A percentile compares a stretch with the other conserved stretches of the same genome.
Conservation (phyloP, 768 basidiomycete species). For the Trametes maxima region DNA sequence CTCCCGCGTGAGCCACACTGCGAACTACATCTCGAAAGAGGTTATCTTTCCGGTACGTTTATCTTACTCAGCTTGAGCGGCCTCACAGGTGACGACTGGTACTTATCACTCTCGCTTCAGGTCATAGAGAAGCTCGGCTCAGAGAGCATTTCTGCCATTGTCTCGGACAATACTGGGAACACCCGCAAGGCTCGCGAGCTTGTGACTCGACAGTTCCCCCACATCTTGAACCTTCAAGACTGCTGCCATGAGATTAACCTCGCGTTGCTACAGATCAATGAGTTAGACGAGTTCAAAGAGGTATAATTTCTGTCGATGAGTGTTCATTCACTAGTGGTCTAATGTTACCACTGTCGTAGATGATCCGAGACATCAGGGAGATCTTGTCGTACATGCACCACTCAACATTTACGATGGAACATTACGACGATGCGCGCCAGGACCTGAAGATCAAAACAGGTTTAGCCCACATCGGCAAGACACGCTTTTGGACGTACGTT, state of each 20-base stretch:
- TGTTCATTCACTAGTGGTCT: not conserved
- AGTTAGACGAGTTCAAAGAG: not conserved
- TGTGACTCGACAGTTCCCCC: not conserved
- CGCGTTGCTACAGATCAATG: slow-evolving; percentile 1
- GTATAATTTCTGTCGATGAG: not conserved
- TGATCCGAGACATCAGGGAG: not conserved
- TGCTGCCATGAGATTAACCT: slow-evolving; percentile 10
- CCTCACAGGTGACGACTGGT: not conserved
- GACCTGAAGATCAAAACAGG: not conserved
- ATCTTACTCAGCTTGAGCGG: not conserved
- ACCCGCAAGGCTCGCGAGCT: not conserved
- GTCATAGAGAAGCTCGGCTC: not conserved
- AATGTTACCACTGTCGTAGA: not conserved
- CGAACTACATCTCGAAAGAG: not conserved
- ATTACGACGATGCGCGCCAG: not conserved
- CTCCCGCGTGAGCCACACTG: slow-evolving; percentile 2
- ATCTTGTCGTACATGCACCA: slow-evolving; percentile 1
- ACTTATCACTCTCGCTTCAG: too few relatives aligned
- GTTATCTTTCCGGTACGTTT: not conserved
- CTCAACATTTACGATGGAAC: slow-evolving; percentile 6
- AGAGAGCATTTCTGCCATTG: not conserved
- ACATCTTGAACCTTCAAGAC: slow-evolving; percentile 4
- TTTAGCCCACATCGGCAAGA: not conserved
- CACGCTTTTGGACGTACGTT: slow-evolving; percentile 2
- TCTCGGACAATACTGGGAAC: slow-evolving; percentile 11